These are phyloP conservation scores for Nephelium lappaceum DNA, from an alignment of 345 rosid species.

Conservation along the genomic window DNA sequence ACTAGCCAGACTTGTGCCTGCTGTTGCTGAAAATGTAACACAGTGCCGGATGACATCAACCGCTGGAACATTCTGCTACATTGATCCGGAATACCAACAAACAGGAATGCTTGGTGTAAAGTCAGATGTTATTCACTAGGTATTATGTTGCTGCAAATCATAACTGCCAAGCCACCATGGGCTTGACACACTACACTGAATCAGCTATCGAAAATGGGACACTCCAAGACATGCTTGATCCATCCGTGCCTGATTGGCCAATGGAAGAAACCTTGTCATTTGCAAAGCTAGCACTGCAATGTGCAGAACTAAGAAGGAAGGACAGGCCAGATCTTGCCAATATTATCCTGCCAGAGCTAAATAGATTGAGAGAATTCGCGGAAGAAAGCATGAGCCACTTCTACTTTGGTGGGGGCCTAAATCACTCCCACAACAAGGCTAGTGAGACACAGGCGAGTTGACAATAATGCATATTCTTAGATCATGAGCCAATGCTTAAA, in stretches of 20 bases:
- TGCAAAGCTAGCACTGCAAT: slow-evolving; percentile 64
- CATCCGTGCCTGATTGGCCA: slow-evolving; percentile 78
- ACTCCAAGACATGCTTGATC: slow-evolving; percentile 66
- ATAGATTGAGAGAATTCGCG: slow-evolving; percentile 58
- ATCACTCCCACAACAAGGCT: slow-evolving; percentile 34
- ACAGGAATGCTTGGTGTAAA: slow-evolving; percentile 92
- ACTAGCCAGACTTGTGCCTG: slow-evolving; percentile 83
- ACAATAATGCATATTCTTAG: neutral
- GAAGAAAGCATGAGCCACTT: slow-evolving; percentile 46
- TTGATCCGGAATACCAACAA: slow-evolving; percentile 96
- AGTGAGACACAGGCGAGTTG: slow-evolving; percentile 45
- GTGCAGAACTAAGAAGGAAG: slow-evolving; percentile 81
- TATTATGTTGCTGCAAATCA: slow-evolving; percentile 73
- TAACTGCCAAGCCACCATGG: slow-evolving; percentile 81
- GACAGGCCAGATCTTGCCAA: slow-evolving; percentile 91
- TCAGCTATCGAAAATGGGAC: slow-evolving; percentile 58
- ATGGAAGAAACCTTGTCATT: slow-evolving; percentile 57
- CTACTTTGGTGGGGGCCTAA: slow-evolving; percentile 26
- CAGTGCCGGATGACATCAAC: slow-evolving; percentile 73
- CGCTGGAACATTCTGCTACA: slow-evolving; percentile 92
- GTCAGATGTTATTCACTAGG: slow-evolving; percentile 94
- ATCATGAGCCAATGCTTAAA: neutral
- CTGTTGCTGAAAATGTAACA: slow-evolving; percentile 72
- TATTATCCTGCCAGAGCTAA: slow-evolving; percentile 65
- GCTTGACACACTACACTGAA: slow-evolving; percentile 57